Conservation (phyloP, 306 rosid species). For the Potentilla sterilis region DNA sequence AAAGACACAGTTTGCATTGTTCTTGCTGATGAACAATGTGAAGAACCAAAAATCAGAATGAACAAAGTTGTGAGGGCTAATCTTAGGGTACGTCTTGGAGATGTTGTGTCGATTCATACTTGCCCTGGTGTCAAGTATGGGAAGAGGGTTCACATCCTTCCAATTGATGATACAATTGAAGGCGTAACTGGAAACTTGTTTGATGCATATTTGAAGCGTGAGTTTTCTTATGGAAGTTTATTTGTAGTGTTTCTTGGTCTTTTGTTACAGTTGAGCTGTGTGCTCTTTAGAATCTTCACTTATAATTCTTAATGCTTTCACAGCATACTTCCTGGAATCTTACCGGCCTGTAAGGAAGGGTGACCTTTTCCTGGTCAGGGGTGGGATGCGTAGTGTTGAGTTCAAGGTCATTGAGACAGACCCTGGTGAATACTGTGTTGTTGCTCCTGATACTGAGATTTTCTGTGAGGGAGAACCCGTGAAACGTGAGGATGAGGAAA, state of each 20-base stretch:
- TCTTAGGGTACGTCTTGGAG: conserved; percentile 60
- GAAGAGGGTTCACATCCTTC: conserved; percentile 59
- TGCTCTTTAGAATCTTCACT: conserved; percentile 13
- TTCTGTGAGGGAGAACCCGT: conserved; percentile 68
- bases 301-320: conserved; percentile 9
- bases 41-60: conserved; percentile 62
- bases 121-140: conserved; percentile 67
- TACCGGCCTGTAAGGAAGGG: conserved; percentile 61
- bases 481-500: conserved; percentile 67
- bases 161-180: conserved; percentile 62
- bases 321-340: conserved; percentile 57
- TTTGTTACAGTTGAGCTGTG: background rate
- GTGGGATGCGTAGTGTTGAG: conserved; percentile 63
- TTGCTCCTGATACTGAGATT: conserved; percentile 64
- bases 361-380: conserved; percentile 59
- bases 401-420: conserved; percentile 62
- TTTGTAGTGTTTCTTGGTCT: background rate
- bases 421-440: conserved; percentile 60
- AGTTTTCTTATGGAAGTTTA: conserved; percentile 22
- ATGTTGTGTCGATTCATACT: conserved; percentile 54
- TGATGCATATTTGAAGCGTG: conserved; percentile 67
- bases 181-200: conserved; percentile 65
- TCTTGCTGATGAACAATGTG: conserved; percentile 56
- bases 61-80: conserved; percentile 61
- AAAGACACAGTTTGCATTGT: conserved; percentile 61